Evolutionary conservation across 805 yeast genomes (phyloP).

Genomic region (Suhomyces canberraensis): DNA sequence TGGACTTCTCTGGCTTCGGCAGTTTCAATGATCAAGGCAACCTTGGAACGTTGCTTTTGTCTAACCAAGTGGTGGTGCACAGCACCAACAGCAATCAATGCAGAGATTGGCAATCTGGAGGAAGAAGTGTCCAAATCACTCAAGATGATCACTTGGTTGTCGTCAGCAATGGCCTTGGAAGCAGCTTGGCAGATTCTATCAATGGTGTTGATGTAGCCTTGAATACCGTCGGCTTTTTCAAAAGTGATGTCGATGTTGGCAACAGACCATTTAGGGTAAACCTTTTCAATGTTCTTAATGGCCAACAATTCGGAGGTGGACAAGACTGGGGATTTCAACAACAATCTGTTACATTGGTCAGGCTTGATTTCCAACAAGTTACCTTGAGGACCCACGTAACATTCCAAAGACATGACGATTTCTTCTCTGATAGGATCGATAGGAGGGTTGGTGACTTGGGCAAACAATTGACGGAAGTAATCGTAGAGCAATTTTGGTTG

Average conservation of each 20-base stretch:
- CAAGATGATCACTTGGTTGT: conserved; percentile 70
- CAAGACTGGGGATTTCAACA: conserved; percentile 79
- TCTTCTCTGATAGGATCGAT: conserved; percentile 97
- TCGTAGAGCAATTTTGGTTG: conserved; percentile 90
- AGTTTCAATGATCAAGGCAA: conserved; percentile 86
- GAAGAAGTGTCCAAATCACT: conserved; percentile 65
- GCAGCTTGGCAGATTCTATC: conserved; percentile 88
- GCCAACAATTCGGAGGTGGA: conserved; percentile 73
- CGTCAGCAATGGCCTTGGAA: conserved; percentile 73
- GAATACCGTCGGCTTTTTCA: conserved; percentile 73
- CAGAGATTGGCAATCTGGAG: conserved; percentile 74
- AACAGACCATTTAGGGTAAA: conserved; percentile 84
- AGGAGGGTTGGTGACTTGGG: conserved; percentile 98
- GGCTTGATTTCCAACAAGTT: conserved; percentile 91
- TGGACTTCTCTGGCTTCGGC: conserved; percentile 98
- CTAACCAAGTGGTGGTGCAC: conserved; percentile 95
- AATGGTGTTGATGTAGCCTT: conserved; percentile 80
- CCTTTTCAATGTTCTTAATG: conserved; percentile 63
- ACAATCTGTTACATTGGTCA: conserved; percentile 83
- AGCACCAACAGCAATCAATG: conserved; percentile 92
- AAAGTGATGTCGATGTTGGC: conserved; percentile 86
- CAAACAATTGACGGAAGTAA: conserved; percentile 93
- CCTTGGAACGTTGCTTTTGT: conserved; percentile 93
- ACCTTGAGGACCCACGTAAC: conserved; percentile 98
- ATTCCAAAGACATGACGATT: conserved; percentile 94